phyloP scores from a whole-genome alignment of 192 early-diverging fungal genomes.

The Umbelopsis vinacea region DNA sequence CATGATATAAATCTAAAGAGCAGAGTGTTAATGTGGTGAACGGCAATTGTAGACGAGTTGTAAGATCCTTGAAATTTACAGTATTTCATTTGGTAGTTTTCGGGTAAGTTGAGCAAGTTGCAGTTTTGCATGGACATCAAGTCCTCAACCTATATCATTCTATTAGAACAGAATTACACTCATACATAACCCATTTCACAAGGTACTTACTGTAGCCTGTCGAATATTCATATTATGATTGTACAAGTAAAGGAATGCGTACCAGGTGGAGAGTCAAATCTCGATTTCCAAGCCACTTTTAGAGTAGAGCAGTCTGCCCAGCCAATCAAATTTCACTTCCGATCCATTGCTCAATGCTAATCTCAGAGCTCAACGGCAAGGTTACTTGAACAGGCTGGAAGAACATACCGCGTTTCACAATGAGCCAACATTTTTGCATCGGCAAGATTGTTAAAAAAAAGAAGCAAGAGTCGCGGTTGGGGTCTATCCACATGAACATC shows the following conservation, averaged over 20 bases:
- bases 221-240: slow-evolving; percentile 67
- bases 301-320: background rate
- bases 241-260: background rate
- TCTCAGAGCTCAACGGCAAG: too few relatives aligned
- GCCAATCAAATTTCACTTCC: background rate
- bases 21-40: background rate
- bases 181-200: background rate
- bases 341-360: background rate
- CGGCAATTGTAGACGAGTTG: too few relatives aligned
- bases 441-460: too few relatives aligned
- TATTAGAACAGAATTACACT: background rate
- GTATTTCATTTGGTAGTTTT: slow-evolving; percentile 99
- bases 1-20: slow-evolving; percentile 74
- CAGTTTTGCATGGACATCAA: slow-evolving; percentile 95
- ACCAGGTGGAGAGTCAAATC: background rate
- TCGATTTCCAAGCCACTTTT: slow-evolving; percentile 4
- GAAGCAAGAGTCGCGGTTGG: too few relatives aligned
- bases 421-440: too few relatives aligned
- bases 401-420: too few relatives aligned
- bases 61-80: slow-evolving; percentile 52
- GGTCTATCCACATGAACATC: too few relatives aligned
- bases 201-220: slow-evolving; percentile 64
- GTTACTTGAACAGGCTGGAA: too few relatives aligned
- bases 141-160: slow-evolving; percentile 68
- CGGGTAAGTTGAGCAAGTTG: slow-evolving; percentile 96